These are phyloP conservation scores for Lunularia cruciata DNA, from an alignment of 225 moss, liverwort and hornwort genomes.

Conservation along the genomic window DNA sequence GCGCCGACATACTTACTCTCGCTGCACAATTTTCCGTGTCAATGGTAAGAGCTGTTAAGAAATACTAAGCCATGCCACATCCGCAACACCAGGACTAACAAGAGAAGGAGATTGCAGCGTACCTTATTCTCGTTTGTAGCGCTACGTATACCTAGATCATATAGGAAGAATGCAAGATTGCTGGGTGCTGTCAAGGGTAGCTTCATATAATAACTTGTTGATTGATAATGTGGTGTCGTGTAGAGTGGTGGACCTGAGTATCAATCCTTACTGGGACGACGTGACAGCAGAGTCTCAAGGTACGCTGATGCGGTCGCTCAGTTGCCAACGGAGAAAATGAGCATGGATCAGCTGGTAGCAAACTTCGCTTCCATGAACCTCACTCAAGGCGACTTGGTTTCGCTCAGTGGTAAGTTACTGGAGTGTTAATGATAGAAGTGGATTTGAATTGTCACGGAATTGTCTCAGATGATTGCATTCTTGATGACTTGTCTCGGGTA, in stretches of 20 bases:
- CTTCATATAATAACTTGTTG: too few relatives aligned
- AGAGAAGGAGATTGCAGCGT: too few relatives aligned
- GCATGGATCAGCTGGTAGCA: constrained; percentile 10
- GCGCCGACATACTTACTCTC: constrained; percentile 13
- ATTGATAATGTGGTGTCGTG: too few relatives aligned
- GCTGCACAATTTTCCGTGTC: not conserved
- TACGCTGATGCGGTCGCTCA: constrained; percentile 6
- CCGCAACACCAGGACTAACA: too few relatives aligned
- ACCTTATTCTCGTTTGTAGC: too few relatives aligned
- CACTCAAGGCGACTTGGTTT: constrained; percentile 18
- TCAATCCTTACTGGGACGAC: constrained; percentile 15
- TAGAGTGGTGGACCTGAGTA: constrained; percentile 32
- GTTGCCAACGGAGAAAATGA: constrained; percentile 8
- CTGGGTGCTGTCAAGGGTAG: too few relatives aligned
- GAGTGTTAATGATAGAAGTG: too few relatives aligned
- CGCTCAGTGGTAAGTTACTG: constrained; percentile 8
- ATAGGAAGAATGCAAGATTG: too few relatives aligned
- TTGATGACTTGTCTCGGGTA: too few relatives aligned
- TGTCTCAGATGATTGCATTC: too few relatives aligned
- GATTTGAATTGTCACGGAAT: not conserved
- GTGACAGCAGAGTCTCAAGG: constrained; percentile 15
- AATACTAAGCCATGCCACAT: too few relatives aligned
- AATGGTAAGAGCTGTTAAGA: constrained; percentile 11
- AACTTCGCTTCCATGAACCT: constrained; percentile 20
- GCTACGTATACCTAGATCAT: too few relatives aligned